Evolutionary conservation across 768 basidiomycete genomes (phyloP).

Genomic region (Phylloporus arenicola): DNA sequence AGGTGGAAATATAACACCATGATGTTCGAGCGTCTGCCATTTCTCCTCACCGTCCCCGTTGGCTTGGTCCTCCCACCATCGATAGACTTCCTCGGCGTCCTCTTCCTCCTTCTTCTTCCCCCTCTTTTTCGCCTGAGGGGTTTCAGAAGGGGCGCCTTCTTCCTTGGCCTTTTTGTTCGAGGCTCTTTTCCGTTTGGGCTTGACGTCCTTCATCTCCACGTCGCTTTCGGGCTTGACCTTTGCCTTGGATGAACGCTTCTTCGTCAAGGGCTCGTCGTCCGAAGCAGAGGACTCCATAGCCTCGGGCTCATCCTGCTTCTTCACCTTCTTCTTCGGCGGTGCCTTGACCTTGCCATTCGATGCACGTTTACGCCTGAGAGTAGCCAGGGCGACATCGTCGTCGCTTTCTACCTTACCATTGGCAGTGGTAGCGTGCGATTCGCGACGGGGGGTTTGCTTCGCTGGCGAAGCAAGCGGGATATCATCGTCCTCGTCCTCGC

Average conservation of each 20-base stretch:
- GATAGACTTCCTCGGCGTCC: slow-evolving; percentile 61
- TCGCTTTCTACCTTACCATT: slow-evolving; percentile 40
- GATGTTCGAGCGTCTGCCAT: slow-evolving; percentile 95
- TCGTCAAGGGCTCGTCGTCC: slow-evolving; percentile 32
- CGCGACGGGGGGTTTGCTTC: slow-evolving; percentile 44
- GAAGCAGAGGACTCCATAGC: slow-evolving; percentile 22
- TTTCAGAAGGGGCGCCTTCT: slow-evolving; percentile 37
- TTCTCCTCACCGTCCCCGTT: slow-evolving; percentile 76
- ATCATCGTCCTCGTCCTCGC: slow-evolving; percentile 68
- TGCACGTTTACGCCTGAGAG: slow-evolving; percentile 41
- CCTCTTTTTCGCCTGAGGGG: slow-evolving; percentile 47
- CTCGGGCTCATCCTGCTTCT: slow-evolving; percentile 41
- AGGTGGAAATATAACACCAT: slow-evolving; percentile 92
- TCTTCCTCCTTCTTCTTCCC: slow-evolving; percentile 58
- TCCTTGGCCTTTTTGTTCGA: slow-evolving; percentile 51
- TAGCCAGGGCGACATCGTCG: slow-evolving; percentile 40
- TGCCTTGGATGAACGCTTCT: slow-evolving; percentile 30
- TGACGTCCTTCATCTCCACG: slow-evolving; percentile 38
- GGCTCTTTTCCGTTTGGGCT: slow-evolving; percentile 42
- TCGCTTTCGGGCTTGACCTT: slow-evolving; percentile 47
- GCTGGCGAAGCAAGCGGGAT: slow-evolving; percentile 65
- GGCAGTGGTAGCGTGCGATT: slow-evolving; percentile 31
- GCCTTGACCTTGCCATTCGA: slow-evolving; percentile 45
- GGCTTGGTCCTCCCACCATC: slow-evolving; percentile 81
- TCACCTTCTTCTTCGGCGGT: slow-evolving; percentile 63